Base-by-base conservation (phyloP, 768 basidiomycete genomes). In the Amanita pallidorosea region DNA sequence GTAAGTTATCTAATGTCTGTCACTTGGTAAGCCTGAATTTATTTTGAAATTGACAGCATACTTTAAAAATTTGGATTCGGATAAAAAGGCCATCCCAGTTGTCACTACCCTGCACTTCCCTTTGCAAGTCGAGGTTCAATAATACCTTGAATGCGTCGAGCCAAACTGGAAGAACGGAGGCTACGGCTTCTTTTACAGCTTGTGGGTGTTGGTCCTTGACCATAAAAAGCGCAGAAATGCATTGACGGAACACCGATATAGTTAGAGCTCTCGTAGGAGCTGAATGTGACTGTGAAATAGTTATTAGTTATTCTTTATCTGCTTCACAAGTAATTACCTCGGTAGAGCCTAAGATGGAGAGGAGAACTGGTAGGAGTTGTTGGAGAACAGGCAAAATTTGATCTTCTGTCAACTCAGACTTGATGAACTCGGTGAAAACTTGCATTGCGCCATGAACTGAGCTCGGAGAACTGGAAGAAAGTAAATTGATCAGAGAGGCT, bases 381-480 rank as follows among this genome's bases (percentile, higher is more conserved):
- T 85, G 81, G n/a, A 96, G 76, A 17, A 98, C 83, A 9, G 91
- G 93, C 1, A 98, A 67, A 31, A 96, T 82, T 71, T 97, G 95
- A 60, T 97, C 94, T 62, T 97, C 96, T 7, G 88, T 87, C 54
- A 98, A 68, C 61, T 94, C 94, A 6, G 87, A 81, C 65, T 88
- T 85, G 60, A 95, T 88, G 65, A 97, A 94, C 60, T 99, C 96
- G 7, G 85, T 84, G 60, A 99, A 81, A 18, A 98, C 88, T 63
- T 93, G 84, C 88, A 99, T 92, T 20, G 94, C 86, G 20, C 96
- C 96, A 65, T 98, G 93, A 5, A 96, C 88, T 5, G 88, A 76
- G 52, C 80, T 75, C 0, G 86, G 67, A 2, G 82, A 81, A 40
- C 71, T 74, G 2, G 88, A 85, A 2, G 85, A 83, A 22, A 98